phyloP scores from a whole-genome alignment of 257 asterid genomes.

The Anisodus tanguticus region DNA sequence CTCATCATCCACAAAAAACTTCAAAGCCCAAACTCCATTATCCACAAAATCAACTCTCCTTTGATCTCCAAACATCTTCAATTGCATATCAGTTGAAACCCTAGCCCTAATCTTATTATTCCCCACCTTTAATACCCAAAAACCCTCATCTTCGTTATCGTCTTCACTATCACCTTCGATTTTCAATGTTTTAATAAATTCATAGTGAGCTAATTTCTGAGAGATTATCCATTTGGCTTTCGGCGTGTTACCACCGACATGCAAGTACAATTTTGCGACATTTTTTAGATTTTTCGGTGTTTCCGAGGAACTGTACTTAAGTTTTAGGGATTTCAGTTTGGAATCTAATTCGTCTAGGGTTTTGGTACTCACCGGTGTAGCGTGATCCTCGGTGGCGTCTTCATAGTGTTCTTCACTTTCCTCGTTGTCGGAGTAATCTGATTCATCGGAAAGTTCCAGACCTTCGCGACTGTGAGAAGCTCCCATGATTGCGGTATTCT shows the following conservation, averaged over 20 bases:
- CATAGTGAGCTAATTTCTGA: constrained; percentile 59
- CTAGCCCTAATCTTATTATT: constrained; percentile 63
- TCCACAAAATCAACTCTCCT: constrained; percentile 96
- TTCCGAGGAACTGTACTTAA: constrained; percentile 64
- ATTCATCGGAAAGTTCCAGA: constrained; percentile 80
- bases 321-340: constrained; percentile 66
- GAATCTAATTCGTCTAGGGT: constrained; percentile 75
- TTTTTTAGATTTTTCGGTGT: constrained; percentile 47
- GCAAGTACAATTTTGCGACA: constrained; percentile 77
- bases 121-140: constrained; percentile 86
- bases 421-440: constrained; percentile 70
- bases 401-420: constrained; percentile 57
- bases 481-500: constrained; percentile 57
- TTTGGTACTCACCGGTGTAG: constrained; percentile 42
- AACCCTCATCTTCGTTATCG: constrained; percentile 58
- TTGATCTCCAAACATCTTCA: constrained; percentile 91
- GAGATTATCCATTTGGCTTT: constrained; percentile 87
- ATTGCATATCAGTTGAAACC: constrained; percentile 85
- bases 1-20: constrained; percentile 69
- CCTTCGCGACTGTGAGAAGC: constrained; percentile 97
- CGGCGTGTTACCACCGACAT: constrained; percentile 92
- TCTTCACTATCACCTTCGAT: constrained; percentile 46
- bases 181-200: constrained; percentile 59
- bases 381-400: constrained; percentile 52
- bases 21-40: constrained; percentile 95